phyloP scores from a whole-genome alignment of 2,329 filamentous ascomycete species.

The Cytospora schulzeri region DNA sequence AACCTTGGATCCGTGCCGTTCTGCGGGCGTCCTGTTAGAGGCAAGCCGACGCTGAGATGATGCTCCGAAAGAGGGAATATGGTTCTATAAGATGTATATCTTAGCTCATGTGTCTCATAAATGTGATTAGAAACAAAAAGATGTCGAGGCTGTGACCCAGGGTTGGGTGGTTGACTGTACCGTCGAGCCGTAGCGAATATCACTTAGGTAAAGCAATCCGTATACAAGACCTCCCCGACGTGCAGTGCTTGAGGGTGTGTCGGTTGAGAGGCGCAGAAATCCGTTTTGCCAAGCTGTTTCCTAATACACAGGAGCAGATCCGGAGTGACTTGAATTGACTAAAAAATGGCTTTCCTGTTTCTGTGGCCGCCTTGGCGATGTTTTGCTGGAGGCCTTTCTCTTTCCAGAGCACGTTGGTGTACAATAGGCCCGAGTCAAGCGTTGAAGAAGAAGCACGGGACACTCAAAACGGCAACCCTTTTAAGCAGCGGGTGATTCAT shows the following conservation, averaged over 20 bases:
- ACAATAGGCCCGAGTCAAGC: conserved; percentile 19
- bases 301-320: background rate
- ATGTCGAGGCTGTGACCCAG: background rate
- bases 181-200: background rate
- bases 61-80: background rate
- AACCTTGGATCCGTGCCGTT: background rate
- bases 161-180: background rate
- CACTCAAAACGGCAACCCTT: conserved; percentile 15
- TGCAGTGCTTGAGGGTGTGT: background rate
- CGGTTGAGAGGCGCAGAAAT: background rate
- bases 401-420: conserved; percentile 2
- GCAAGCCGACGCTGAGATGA: background rate
- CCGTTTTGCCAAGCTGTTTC: background rate
- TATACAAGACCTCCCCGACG: background rate
- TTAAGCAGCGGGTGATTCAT: background rate
- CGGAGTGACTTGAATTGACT: too few species aligned
- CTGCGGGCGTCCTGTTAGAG: background rate
- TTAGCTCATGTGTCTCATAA: background rate
- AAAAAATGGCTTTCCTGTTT: background rate
- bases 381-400: conserved; percentile 12
- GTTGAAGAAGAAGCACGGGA: conserved; percentile 13
- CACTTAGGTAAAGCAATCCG: background rate
- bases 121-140: background rate
- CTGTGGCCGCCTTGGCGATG: background rate
- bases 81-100: background rate